Evolutionary conservation across 2,329 filamentous ascomycete species (phyloP), one percentile per base, ranked within the genome.

Genomic region (Trichoderma koningii): DNA sequence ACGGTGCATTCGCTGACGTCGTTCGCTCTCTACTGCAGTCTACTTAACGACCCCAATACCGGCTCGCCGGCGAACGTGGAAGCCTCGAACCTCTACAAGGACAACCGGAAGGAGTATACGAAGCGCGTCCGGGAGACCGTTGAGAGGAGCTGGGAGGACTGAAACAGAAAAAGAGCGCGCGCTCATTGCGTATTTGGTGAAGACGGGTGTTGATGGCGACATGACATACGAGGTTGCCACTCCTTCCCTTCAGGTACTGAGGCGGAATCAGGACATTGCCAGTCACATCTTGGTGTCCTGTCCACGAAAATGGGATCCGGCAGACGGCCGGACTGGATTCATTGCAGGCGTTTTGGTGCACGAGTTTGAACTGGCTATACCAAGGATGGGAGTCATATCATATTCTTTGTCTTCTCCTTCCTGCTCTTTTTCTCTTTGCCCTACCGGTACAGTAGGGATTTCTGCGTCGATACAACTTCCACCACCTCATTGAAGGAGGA

Each of bases 111-210:
- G 76, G 95, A 99, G 75, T 99, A 99, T 75, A 91, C 89, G 28
- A 99, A 99, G 82, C 85, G 93, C 19, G 95, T 99, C 50, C 85
- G 93, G 55, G 95, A 98, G 81, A 97, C 94, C 0, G 95, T 99
- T 17, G 95, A 99, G 83, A 98, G 97, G 86, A 98, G 94, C 81
- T 99, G 95, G 95, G 95, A 98, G 69, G 94, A 97, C 73, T 96
- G 72, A 76, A 57, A 10, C 17, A 15, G 72, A 76, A 53, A 14
- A 55, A n/a, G 12, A 15, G 9, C 28, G 14, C 15, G 12, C 7
- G 15, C 12, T 55, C 6, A 55, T 7, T 6, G 14, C 7, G 28
- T 17, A 26, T n/a, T 1, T 38, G 19, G n/a, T 17, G 7, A 47
- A 26, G 26, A 5, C 50, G 17, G 53, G 26, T 45, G n/a, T 15